A percentile compares a stretch with the other conserved stretches of the same genome.
These are phyloP conservation scores for Xylaria sp. DNA, from an alignment of 2,329 filamentous ascomycete genomes.

Conservation along the genomic window DNA sequence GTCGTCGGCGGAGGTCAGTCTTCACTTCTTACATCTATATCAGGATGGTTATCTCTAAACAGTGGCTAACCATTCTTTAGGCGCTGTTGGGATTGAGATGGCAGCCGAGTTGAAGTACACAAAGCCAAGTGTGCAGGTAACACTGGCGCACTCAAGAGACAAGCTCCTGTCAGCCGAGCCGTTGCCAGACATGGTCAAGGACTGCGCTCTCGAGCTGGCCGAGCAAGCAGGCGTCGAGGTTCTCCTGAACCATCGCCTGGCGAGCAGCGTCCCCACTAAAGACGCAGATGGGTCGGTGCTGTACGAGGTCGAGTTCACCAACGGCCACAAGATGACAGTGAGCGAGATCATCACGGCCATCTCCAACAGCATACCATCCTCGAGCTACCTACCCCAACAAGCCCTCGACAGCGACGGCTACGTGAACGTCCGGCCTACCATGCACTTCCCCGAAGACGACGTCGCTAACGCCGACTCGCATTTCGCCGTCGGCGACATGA, in stretches of 20 bases:
- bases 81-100: slow-evolving; percentile 85
- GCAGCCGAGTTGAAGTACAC: slow-evolving; percentile 79
- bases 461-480: slow-evolving; percentile 70
- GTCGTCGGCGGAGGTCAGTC: slow-evolving; percentile 75
- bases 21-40: background rate
- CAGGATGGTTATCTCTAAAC: background rate
- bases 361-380: slow-evolving; percentile 70
- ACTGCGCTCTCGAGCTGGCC: slow-evolving; percentile 68
- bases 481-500: slow-evolving; percentile 77
- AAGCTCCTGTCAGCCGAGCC: slow-evolving; percentile 79
- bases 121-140: slow-evolving; percentile 73
- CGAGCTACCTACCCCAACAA: slow-evolving; percentile 68
- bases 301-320: slow-evolving; percentile 67
- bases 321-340: slow-evolving; percentile 68
- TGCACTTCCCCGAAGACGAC: slow-evolving; percentile 57
- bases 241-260: slow-evolving; percentile 70
- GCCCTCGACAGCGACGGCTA: slow-evolving; percentile 73
- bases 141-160: slow-evolving; percentile 77
- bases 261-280: slow-evolving; percentile 59
- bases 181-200: slow-evolving; percentile 76
- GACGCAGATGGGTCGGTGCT: slow-evolving; percentile 55
- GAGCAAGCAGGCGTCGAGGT: slow-evolving; percentile 72
- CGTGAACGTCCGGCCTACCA: slow-evolving; percentile 70
- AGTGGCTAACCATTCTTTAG: slow-evolving; percentile 25
- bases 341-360: slow-evolving; percentile 77